Base-by-base conservation (phyloP, 2,329 filamentous ascomycete species). In the Neoscytalidium dimidiatum region DNA sequence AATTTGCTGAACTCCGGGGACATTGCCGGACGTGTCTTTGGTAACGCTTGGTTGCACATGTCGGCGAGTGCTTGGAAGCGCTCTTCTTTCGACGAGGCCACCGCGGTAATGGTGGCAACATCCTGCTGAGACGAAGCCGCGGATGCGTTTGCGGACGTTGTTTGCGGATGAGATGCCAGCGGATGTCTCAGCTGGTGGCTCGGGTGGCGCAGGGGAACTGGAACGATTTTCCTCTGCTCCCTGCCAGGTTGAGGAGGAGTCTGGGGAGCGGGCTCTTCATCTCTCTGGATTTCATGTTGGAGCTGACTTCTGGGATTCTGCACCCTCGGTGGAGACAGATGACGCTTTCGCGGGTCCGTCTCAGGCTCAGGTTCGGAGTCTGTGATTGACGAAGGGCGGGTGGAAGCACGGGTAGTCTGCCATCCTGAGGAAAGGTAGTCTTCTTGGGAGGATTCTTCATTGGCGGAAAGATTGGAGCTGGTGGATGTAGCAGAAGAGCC, bases 351-450 rank as follows among this genome's bases (percentile, higher is more conserved):
- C 56, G 26, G 41, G 19, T 60, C 56, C 4, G 14, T 14, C 4
- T 60, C 56, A 31, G 56, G 28, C 11, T 33, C 56, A 9, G 38
- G n/a, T n/a, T 60, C 56, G 0, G 56, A 60, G 6, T 60, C 56
- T 8, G 35, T 48, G 56, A 60, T 19, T 38, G 56, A 60, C 4
- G 56, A 60, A 3, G 56, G 56, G n/a, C 56, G 56, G 4, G 56
- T 60, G 3, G 56, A 60, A 23, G 41, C 43, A 19, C 56, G 56
- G 9, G 56, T 60, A n/a, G 56, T 60, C 56, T 60, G 56, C 56
- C 38, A 46, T 46, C 56, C 56, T 17, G 56, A 60, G 13, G 38
- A 60, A 41, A 29, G 35, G 7, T 60, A 43, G 11, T 60, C 56
- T 14, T 60, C 49, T 21, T 28, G 56, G 9, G 38, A 60, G 4